These are phyloP conservation scores for Anaeramoeba flamelloides DNA, from an alignment of 78 protist species.

Conservation along the genomic window DNA sequence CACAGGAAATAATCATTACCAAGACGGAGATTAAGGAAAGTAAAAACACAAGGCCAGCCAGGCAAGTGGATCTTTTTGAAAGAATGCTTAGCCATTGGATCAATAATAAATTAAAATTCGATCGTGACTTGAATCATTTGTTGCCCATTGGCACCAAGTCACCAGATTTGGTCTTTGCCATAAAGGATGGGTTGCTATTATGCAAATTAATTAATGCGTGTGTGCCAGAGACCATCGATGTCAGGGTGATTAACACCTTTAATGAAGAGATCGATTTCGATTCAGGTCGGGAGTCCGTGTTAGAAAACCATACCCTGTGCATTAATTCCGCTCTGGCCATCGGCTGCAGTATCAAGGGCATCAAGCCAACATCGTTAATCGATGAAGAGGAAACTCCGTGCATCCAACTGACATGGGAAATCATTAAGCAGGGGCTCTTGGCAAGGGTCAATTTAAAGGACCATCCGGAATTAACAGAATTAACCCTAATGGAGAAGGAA, in stretches of 20 bases:
- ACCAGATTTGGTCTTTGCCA: slow-evolving; percentile 20
- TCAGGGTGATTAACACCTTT: slow-evolving; percentile 77
- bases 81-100: no score
- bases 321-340: slow-evolving; percentile 74
- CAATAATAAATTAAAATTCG: no score
- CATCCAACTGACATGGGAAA: no score
- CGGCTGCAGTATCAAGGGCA: slow-evolving; percentile 64
- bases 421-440: slow-evolving; percentile 82
- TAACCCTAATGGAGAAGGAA: slow-evolving; percentile 73
- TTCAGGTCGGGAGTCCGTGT: no score
- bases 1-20: no score
- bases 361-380: slow-evolving; percentile 58
- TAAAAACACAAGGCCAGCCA: no score
- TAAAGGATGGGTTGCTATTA: slow-evolving; percentile 30
- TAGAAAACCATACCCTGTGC: slow-evolving; percentile 38
- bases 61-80: no score
- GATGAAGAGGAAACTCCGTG: slow-evolving; percentile 34
- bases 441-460: slow-evolving; percentile 45
- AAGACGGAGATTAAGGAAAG: no score
- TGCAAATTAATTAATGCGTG: slow-evolving; percentile 65
- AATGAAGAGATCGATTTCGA: slow-evolving; percentile 28
- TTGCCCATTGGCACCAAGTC: no score
- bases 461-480: slow-evolving; percentile 73
- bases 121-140: no score
- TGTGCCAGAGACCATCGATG: slow-evolving; percentile 71